Base-by-base conservation (phyloP, 139 green algal species). In the Chlorella sp. region DNA sequence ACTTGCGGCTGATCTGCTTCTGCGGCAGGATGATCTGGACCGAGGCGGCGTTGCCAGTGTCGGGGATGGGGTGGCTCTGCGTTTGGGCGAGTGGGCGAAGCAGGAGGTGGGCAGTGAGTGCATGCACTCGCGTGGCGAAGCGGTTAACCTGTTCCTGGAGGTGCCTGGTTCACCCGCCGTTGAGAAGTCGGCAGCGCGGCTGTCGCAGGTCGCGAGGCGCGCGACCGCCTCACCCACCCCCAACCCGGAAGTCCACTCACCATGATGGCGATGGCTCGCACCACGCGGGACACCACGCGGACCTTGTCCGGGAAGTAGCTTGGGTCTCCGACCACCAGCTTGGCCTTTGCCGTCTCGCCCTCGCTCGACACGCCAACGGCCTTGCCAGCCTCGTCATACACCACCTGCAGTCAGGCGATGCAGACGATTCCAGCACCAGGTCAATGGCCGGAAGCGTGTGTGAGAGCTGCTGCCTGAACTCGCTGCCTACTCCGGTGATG, bases 1-100 rank as follows among this genome's bases (percentile, higher is more conserved):
- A 91, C 24, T 81, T 80, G 35, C 94, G 81, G 59, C 87, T 85
- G 33, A 94, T 85, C 87, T 99, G 95, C 84, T 94, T 95, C 86
- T 98, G 95, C 22, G 95, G 95, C 30, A 99, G 85, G 82, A 99
- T 99, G 86, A 99, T 98, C 82, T 94, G 93, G 29, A 88, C 88
- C 31, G 82, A 93, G 74, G 91, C 79, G 31, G 86, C 79, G 83
- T 98, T 91, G 75, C 90, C 82, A 23, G 95, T 98, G 86, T 92
- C 91, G 71, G 95, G 94, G 80, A 99, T 96, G 61, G 95, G 95
- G 82, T 99, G 95, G 80, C 72, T 90, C 60, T 94, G 73, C 36
- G n/a, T n/a, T n/a, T n/a, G n/a, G n/a, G n/a, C n/a, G n/a, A n/a
- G n/a, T n/a, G n/a, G n/a, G n/a, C n/a, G n/a, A n/a, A n/a, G n/a